These are phyloP conservation scores for Allium cepa DNA, from an alignment of 106 monocot genomes.

Conservation along the genomic window DNA sequence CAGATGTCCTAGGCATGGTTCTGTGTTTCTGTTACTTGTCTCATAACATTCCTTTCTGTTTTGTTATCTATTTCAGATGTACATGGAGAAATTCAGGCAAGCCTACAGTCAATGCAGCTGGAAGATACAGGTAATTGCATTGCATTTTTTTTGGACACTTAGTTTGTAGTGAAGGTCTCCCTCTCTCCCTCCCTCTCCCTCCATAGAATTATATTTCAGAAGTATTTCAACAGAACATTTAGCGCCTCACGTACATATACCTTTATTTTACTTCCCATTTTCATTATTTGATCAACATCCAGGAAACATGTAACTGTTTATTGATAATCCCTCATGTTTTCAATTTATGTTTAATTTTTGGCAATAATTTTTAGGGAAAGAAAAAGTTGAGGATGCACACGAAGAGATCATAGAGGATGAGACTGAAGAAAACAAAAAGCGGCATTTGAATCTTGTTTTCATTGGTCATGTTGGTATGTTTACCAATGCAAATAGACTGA, in stretches of 20 bases:
- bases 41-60: background rate
- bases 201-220: too few relatives aligned
- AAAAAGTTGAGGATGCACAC: slow-evolving; percentile 15
- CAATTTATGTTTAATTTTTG: background rate
- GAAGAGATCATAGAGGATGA: slow-evolving; percentile 27
- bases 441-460: slow-evolving; percentile 88
- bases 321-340: too few relatives aligned
- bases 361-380: slow-evolving; percentile 23
- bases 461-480: slow-evolving; percentile 91
- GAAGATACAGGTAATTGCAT: slow-evolving; percentile 45
- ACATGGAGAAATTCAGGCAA: slow-evolving; percentile 30
- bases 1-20: too few relatives aligned
- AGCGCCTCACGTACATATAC: too few relatives aligned
- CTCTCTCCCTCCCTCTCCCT: too few relatives aligned
- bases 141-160: too few relatives aligned
- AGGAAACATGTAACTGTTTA: too few relatives aligned
- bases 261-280: too few relatives aligned
- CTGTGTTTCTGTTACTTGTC: too few relatives aligned
- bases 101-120: slow-evolving; percentile 53
- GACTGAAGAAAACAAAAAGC: slow-evolving; percentile 47
- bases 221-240: too few relatives aligned
- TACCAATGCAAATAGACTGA: background rate
- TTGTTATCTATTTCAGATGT: slow-evolving; percentile 33
- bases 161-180: too few relatives aligned
- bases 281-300: too few relatives aligned